Percentiles rank a stretch among this genome's conserved stretches.
phyloP scores from a whole-genome alignment of 345 rosid genomes.

The Lumnitzera littorea region DNA sequence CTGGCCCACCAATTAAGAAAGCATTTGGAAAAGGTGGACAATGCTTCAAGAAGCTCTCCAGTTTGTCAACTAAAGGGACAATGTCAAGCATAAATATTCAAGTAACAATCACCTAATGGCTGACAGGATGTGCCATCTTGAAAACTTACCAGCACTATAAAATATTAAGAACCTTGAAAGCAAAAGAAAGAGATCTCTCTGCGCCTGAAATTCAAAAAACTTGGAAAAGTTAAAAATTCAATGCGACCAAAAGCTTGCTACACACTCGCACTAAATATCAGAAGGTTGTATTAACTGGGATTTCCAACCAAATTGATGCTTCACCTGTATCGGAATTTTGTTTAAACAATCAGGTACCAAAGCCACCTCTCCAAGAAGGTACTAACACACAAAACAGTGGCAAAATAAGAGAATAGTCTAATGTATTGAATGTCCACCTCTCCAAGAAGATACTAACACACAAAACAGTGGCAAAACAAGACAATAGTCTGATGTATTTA shows the following conservation, averaged over 20 bases:
- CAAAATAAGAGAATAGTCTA: too few relatives aligned
- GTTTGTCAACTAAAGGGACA: conserved; percentile 62
- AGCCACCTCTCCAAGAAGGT: conserved; percentile 89
- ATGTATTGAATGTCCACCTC: conserved; percentile 35
- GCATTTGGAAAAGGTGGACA: conserved; percentile 78
- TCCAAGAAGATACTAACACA: conserved; percentile 76
- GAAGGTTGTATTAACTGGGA: not conserved
- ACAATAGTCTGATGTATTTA: too few relatives aligned
- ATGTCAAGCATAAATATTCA: conserved; percentile 5
- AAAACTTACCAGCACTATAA: conserved; percentile 66
- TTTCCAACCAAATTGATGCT: not conserved
- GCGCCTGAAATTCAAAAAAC: conserved; percentile 46
- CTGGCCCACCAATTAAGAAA: conserved; percentile 81
- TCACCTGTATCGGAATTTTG: conserved; percentile 82
- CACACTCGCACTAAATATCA: not conserved
- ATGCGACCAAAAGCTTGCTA: too few relatives aligned
- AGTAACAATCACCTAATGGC: conserved; percentile 1
- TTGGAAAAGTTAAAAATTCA: not conserved
- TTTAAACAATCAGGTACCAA: conserved; percentile 50
- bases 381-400: conserved; percentile 29
- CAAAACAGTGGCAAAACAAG: not conserved
- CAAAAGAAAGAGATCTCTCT: conserved; percentile 71
- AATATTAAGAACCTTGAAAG: conserved; percentile 88
- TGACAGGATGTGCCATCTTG: not conserved
- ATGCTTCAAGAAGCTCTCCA: conserved; percentile 62